Evolutionary conservation across 2,329 filamentous ascomycete genomes (phyloP).

Genomic region (Ascochyta lentis): DNA sequence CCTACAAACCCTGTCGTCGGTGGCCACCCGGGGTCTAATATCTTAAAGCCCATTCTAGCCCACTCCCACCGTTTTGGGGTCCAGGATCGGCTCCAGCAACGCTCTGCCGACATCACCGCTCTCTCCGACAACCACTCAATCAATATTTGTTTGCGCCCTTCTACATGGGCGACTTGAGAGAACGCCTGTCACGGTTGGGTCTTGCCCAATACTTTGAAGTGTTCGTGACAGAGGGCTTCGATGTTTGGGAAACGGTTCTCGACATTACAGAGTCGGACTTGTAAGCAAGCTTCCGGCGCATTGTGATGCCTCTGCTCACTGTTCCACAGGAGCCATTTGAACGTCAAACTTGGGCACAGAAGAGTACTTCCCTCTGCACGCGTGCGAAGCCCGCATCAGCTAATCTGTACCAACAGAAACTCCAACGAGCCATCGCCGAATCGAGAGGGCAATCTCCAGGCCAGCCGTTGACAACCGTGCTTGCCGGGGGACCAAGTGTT

Average conservation of each 20-base stretch:
- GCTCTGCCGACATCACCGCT: conserved; percentile 10
- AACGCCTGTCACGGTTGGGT: conserved; percentile 76
- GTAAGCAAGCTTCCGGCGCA: conserved; percentile 54
- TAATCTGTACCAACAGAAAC: conserved; percentile 62
- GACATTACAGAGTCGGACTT: conserved; percentile 86
- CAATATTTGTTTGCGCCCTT: conserved; percentile 6
- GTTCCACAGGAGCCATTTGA: conserved; percentile 68
- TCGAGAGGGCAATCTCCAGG: conserved; percentile 62
- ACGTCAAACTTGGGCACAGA: conserved; percentile 81
- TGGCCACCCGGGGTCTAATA: conserved; percentile 24
- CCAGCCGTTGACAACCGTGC: conserved; percentile 42
- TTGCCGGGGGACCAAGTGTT: conserved; percentile 57
- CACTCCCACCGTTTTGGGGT: conserved; percentile 66
- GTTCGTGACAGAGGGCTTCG: conserved; percentile 81
- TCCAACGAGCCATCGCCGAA: conserved; percentile 83
- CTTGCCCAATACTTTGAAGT: conserved; percentile 76
- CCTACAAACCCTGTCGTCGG: conserved; percentile 8
- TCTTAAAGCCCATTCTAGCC: conserved; percentile 65
- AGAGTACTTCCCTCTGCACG: conserved; percentile 62
- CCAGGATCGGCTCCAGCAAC: conserved; percentile 67
- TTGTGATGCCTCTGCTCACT: not conserved
- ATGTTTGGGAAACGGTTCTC: conserved; percentile 82
- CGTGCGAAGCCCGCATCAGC: not conserved
- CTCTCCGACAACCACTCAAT: conserved; percentile 13
- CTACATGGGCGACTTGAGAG: conserved; percentile 70